phyloP scores from a whole-genome alignment of 2,329 filamentous ascomycete genomes.

The Claviceps purpurea region DNA sequence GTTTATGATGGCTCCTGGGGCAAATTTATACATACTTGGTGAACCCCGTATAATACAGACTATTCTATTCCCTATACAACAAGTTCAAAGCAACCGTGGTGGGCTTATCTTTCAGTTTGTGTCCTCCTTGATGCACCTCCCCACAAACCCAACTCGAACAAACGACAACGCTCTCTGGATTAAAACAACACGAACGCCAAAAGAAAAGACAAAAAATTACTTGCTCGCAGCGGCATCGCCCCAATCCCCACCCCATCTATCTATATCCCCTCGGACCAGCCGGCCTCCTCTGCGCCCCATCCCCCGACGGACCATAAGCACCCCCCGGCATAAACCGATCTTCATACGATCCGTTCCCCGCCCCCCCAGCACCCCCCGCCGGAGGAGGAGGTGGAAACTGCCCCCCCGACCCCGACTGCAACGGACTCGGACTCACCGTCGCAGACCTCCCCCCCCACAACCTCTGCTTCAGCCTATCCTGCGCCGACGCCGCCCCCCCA shows the following conservation, averaged over 20 bases:
- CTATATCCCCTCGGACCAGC: slow-evolving; percentile 31
- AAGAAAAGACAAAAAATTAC: no score
- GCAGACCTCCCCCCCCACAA: slow-evolving; percentile 53
- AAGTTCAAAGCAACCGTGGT: no score
- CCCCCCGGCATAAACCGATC: slow-evolving; percentile 31
- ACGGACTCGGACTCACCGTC: slow-evolving; percentile 28
- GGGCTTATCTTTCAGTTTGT: no score
- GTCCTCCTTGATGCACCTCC: no score
- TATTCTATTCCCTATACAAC: no score
- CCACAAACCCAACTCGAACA: not conserved
- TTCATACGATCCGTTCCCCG: slow-evolving; percentile 22
- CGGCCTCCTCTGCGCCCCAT: slow-evolving; percentile 19
- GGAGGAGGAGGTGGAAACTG: slow-evolving; percentile 31
- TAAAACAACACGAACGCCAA: no score
- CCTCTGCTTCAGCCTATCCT: slow-evolving; percentile 70
- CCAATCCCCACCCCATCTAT: not conserved
- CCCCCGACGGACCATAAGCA: slow-evolving; percentile 26
- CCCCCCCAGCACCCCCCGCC: slow-evolving; percentile 3
- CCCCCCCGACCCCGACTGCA: slow-evolving; percentile 24
- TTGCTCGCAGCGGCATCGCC: not conserved
- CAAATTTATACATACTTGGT: no score
- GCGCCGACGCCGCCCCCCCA: slow-evolving; percentile 43
- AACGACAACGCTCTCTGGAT: not conserved
- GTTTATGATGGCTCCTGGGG: no score
- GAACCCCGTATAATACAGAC: no score